Evolutionary conservation across 2,329 filamentous ascomycete genomes (phyloP).

Genomic region (Fusarium tuaranense): DNA sequence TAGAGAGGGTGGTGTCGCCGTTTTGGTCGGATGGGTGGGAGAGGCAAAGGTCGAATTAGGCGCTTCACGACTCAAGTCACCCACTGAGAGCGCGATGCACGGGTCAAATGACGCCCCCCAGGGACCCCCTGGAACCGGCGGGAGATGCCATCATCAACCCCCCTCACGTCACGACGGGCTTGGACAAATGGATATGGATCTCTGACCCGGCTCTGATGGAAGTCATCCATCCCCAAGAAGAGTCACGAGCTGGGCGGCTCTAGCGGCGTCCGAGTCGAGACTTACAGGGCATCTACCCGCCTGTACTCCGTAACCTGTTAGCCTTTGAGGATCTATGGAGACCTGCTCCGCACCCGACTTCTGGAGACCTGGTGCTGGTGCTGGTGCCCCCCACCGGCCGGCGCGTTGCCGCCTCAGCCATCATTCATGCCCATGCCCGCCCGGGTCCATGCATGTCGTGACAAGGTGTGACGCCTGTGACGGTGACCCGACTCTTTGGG

Average conservation of each 20-base stretch:
- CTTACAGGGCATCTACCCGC: conserved; percentile 20
- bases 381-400: not conserved
- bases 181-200: not conserved
- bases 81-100: conserved; percentile 32
- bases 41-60: conserved; percentile 34
- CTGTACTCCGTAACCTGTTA: not conserved
- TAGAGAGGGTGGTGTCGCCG: conserved; percentile 28
- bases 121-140: conserved; percentile 16
- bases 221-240: conserved; percentile 34
- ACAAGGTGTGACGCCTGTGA: conserved; percentile 39
- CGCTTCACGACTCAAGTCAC: conserved; percentile 27
- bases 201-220: not conserved
- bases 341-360: not conserved
- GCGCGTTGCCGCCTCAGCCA: conserved; percentile 42
- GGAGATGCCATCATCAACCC: conserved; percentile 9
- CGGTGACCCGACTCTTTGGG: conserved; percentile 42
- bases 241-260: conserved; percentile 42
- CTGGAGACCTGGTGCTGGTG: not conserved
- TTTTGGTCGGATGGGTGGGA: conserved; percentile 11
- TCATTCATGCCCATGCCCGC: conserved; percentile 24
- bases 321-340: not conserved
- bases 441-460: conserved; percentile 23
- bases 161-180: conserved; percentile 25
- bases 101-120: conserved; percentile 42
- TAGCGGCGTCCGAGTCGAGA: conserved; percentile 28